Evolutionary conservation across 805 yeast species (phyloP), one percentile per base, ranked within the genome.

Genomic region (Candida andamanensis): DNA sequence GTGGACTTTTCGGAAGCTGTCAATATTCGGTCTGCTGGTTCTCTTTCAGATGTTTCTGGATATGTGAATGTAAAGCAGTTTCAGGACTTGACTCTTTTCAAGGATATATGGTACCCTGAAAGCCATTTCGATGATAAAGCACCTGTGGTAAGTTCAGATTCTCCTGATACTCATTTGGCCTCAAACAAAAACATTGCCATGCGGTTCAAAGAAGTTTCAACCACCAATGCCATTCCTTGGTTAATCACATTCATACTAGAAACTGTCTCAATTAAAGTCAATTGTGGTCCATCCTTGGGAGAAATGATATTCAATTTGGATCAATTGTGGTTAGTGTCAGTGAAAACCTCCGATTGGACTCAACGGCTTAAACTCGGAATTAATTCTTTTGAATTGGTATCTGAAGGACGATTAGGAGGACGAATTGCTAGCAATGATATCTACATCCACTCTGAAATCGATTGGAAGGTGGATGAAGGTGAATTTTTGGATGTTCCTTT

Each of bases 251-350:
- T 83, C 17, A 58, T 76, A 8, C 54, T 89, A 3, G 47, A 65
- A 0, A 73, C 75, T 35, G 57, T 79, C 1, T 52, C 60, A 0
- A 69, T 80, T 4, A 69, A 65, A 18, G 75, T 85, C 15, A 94
- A 87, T 44, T 67, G 90, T 38, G 97, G 97, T 0, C 82, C 83
- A 26, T 76, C 95, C 0, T 58, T 90, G 22, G 97, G 97, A 13
- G 66, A 74, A 10, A 52, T 84, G 28, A 59, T 67, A 1, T 54
- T 85, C 5, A 54, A 53, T 0, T 40, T 85, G 16, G 81, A 78
- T 33, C 62, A 72, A 19, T 53, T 78, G 5, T 85, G 95, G 90
- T 67, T 77, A 1, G 66, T 79, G 0, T 74, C 89, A 0, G 72
- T 76, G 36, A 86, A 85, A 46, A 65, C 75, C 3, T 61, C 76